phyloP scores from a whole-genome alignment of 2,329 filamentous ascomycete genomes.

The Calycina herbarum region DNA sequence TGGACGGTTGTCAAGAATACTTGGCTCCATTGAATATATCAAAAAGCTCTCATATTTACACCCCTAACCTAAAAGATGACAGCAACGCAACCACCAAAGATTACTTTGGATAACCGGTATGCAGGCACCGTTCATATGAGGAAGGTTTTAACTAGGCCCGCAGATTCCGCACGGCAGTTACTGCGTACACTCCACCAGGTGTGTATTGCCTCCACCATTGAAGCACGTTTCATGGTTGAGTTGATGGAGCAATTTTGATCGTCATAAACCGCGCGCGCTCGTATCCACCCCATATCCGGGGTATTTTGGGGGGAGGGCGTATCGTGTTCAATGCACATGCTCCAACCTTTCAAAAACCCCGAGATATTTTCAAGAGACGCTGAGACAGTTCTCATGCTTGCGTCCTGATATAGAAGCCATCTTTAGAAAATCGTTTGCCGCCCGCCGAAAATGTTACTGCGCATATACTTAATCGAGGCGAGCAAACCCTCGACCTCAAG shows the following conservation, averaged over 20 bases:
- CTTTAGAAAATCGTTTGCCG: background rate
- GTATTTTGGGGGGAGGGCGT: background rate
- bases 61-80: background rate
- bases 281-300: slow-evolving; percentile 3
- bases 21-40: background rate
- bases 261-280: background rate
- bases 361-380: background rate
- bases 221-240: background rate
- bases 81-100: background rate
- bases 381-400: background rate
- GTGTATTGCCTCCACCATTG: background rate
- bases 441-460: background rate
- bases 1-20: background rate
- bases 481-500: background rate
- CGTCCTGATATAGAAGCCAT: background rate
- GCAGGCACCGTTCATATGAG: slow-evolving; percentile 25
- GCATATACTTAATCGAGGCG: background rate
- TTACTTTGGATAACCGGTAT: slow-evolving; percentile 20
- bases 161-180: slow-evolving; percentile 1
- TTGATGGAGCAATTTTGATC: background rate
- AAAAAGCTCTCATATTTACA: background rate
- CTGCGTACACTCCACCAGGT: background rate
- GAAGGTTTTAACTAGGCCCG: slow-evolving; percentile 6
- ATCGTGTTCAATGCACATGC: slow-evolving; percentile 1
- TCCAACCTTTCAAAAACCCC: background rate